These are phyloP conservation scores for Tubosaeta sp. DNA, from an alignment of 768 basidiomycete species.

Conservation along the genomic window DNA sequence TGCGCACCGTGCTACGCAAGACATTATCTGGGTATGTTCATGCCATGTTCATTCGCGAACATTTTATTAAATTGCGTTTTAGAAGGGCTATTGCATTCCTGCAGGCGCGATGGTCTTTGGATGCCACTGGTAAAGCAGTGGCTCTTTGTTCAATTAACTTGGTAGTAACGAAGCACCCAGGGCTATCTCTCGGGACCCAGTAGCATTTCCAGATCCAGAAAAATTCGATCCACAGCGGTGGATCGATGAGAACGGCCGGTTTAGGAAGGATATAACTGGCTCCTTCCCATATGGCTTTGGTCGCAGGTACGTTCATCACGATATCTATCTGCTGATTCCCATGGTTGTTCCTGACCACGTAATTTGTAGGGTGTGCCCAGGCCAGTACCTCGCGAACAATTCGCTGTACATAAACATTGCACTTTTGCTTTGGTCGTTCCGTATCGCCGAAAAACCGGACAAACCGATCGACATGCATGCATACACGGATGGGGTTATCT, in stretches of 20 bases:
- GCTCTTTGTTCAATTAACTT: neutral
- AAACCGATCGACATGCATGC: slow-evolving; percentile 52
- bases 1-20: slow-evolving; percentile 57
- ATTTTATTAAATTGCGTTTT: slow-evolving; percentile 34
- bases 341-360: neutral
- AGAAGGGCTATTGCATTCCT: slow-evolving; percentile 23
- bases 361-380: slow-evolving; percentile 50
- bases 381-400: slow-evolving; percentile 45
- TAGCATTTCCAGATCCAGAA: slow-evolving; percentile 34
- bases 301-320: slow-evolving; percentile 24
- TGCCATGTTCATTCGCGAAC: neutral
- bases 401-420: slow-evolving; percentile 62
- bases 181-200: slow-evolving; percentile 23
- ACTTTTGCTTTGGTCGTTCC: slow-evolving; percentile 60
- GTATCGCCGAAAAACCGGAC: slow-evolving; percentile 41
- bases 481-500: slow-evolving; percentile 53
- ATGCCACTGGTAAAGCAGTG: slow-evolving; percentile 13
- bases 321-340: neutral
- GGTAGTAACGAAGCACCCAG: neutral
- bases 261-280: slow-evolving; percentile 40
- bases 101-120: slow-evolving; percentile 20
- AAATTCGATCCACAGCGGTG: slow-evolving; percentile 54
- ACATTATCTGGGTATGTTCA: slow-evolving; percentile 51
- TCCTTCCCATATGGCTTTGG: slow-evolving; percentile 52
- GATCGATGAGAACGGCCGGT: slow-evolving; percentile 37